A percentile compares a stretch with the other conserved stretches of the same genome.
phyloP scores from a whole-genome alignment of 306 rosid species.

The Amphicarpaea edgeworthii region DNA sequence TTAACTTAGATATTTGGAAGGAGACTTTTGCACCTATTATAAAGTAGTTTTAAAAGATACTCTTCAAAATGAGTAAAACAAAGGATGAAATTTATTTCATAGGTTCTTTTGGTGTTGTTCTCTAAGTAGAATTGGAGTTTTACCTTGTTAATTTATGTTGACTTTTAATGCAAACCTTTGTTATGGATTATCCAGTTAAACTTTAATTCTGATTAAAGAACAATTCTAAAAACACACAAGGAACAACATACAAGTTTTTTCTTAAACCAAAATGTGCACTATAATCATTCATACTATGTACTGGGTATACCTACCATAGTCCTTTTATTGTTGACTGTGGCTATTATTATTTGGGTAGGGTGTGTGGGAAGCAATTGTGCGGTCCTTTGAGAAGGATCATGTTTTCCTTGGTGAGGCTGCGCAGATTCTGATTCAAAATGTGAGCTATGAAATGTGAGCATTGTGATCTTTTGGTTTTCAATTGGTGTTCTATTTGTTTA shows the following conservation, averaged over 20 bases:
- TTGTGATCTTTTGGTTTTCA: constrained; percentile 35
- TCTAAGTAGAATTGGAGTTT: too few relatives aligned
- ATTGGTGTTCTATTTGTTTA: constrained; percentile 21
- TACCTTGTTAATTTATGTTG: not conserved
- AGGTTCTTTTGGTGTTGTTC: too few relatives aligned
- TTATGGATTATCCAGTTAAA: not conserved
- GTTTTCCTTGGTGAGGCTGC: constrained; percentile 96
- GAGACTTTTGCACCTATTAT: too few relatives aligned
- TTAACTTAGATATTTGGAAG: too few relatives aligned
- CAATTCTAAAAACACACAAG: not conserved
- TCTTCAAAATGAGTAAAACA: too few relatives aligned
- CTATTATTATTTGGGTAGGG: constrained; percentile 61
- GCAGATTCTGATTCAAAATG: constrained; percentile 86
- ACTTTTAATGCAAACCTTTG: not conserved
- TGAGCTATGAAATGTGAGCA: constrained; percentile 90
- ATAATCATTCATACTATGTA: not conserved
- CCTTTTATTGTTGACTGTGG: not conserved
- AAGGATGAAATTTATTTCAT: too few relatives aligned
- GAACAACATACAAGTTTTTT: not conserved
- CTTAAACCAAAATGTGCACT: not conserved
- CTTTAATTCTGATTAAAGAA: not conserved
- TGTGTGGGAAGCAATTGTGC: constrained; percentile 82
- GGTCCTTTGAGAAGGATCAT: constrained; percentile 83
- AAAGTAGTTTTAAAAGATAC: too few relatives aligned
- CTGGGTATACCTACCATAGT: too few relatives aligned